Percentiles rank a stretch among this genome's conserved stretches.
Conservation (phyloP, 345 rosid genomes). For the Capsella bursapastoris region DNA sequence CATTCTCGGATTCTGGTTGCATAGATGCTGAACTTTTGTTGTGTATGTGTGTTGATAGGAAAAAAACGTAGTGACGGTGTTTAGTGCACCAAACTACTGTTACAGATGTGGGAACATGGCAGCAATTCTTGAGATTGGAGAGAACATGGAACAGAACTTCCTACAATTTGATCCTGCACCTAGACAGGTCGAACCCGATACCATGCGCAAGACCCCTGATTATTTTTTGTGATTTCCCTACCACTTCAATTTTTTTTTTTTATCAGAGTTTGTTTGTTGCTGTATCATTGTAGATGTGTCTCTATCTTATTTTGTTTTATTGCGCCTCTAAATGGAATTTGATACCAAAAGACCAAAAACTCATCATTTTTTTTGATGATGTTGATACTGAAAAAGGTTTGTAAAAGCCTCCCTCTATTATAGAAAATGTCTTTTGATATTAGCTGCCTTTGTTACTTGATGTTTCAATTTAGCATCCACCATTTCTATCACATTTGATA, state of each 20-base stretch:
- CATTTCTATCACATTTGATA: neutral
- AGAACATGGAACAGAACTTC: conserved; percentile 48
- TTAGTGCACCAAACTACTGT: conserved; percentile 51
- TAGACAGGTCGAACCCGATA: conserved; percentile 48
- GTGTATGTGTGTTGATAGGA: conserved; percentile 34
- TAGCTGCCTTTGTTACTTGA: neutral
- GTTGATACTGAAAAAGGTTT: conserved; percentile 26
- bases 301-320: neutral
- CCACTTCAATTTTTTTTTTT: conserved; percentile 13
- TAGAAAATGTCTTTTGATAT: neutral
- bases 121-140: conserved; percentile 48
- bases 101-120: conserved; percentile 53
- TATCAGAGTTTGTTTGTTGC: conserved; percentile 36
- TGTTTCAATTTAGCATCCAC: neutral
- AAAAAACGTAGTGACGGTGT: conserved; percentile 48
- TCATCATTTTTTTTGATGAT: conserved; percentile 17
- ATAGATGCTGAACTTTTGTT: conserved; percentile 17
- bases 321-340: conserved; percentile 12
- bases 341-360: conserved; percentile 17
- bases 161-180: conserved; percentile 51
- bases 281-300: conserved; percentile 44
- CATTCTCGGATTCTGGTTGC: neutral
- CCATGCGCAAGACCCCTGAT: conserved; percentile 50
- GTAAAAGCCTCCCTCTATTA: neutral
- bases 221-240: conserved; percentile 46